Percentiles rank a stretch among this genome's conserved stretches.
Evolutionary conservation across 441 rosid species (phyloP).

Genomic region (Viola pubescens): DNA sequence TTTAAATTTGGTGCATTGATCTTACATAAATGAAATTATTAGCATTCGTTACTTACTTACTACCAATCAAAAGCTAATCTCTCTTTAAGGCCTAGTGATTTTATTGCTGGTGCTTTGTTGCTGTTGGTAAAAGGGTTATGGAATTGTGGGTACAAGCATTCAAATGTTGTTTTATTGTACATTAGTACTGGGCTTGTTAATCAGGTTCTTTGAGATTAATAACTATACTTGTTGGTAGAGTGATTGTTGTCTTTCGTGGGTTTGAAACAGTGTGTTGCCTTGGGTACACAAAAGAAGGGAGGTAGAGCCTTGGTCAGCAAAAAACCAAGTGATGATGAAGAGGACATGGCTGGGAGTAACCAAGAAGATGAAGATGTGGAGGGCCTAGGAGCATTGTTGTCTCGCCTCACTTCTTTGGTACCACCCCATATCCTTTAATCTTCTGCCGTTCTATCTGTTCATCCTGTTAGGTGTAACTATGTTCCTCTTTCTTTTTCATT

Average conservation of each 20-base stretch:
- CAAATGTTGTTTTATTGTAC: constrained; percentile 4
- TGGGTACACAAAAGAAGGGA: constrained; percentile 22
- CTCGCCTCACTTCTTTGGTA: constrained; percentile 60
- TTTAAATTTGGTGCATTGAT: no score
- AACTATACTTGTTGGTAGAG: constrained; percentile 1
- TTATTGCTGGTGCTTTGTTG: no score
- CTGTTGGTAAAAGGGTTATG: no score
- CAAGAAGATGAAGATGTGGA: constrained; percentile 36
- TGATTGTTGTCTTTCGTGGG: background rate
- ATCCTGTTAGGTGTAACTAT: background rate
- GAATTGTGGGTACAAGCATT: background rate
- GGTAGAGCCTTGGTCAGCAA: background rate
- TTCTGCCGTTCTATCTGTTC: constrained; percentile 9
- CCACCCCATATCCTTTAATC: constrained; percentile 4
- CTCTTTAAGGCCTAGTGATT: no score
- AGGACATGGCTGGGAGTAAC: constrained; percentile 9
- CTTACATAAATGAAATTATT: no score
- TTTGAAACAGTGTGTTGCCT: constrained; percentile 58
- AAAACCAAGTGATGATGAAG: constrained; percentile 7
- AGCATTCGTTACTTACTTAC: no score
- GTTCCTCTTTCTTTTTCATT: background rate
- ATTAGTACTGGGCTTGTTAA: background rate
- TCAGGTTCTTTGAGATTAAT: background rate
- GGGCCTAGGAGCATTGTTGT: constrained; percentile 49
- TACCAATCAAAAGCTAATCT: no score